Conservation (phyloP, 2,329 filamentous ascomycete genomes). For the Aureobasidium sp. region DNA sequence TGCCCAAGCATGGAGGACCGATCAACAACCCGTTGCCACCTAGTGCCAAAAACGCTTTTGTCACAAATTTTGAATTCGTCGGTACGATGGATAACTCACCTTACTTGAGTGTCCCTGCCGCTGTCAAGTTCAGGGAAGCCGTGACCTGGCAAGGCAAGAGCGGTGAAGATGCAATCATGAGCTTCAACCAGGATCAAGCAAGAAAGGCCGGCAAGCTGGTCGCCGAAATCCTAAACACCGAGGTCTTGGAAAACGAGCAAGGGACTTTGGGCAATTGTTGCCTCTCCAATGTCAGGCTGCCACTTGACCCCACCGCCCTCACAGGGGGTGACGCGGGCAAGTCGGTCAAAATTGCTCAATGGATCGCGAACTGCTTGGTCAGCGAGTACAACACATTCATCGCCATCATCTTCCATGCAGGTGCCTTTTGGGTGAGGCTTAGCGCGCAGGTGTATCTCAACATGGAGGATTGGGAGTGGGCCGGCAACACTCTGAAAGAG, state of each 20-base stretch:
- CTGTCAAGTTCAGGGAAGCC: conserved; percentile 60
- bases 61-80: conserved; percentile 16
- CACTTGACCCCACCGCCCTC: conserved; percentile 45
- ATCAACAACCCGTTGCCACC: conserved; percentile 36
- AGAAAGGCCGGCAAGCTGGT: conserved; percentile 55
- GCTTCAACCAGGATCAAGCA: conserved; percentile 58
- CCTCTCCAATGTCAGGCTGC: conserved; percentile 68
- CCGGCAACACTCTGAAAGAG: conserved; percentile 51
- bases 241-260: conserved; percentile 60
- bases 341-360: conserved; percentile 35
- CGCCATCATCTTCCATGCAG: conserved; percentile 54
- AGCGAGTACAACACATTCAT: conserved; percentile 66
- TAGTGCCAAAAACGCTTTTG: conserved; percentile 50
- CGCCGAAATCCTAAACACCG: conserved; percentile 59
- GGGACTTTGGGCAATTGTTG: conserved; percentile 58
- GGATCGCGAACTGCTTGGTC: conserved; percentile 36
- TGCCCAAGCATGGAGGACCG: conserved; percentile 16
- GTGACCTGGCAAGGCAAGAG: conserved; percentile 33
- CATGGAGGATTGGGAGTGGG: conserved; percentile 67
- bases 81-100: conserved; percentile 56
- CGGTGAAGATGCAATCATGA: conserved; percentile 63
- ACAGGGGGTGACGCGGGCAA: conserved; percentile 26
- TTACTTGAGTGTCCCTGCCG: conserved; percentile 64
- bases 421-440: conserved; percentile 62
- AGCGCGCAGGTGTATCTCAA: conserved; percentile 84